Evolutionary conservation across 306 rosid species (phyloP), one percentile per base, ranked within the genome.

Genomic region (Alnus rubra): DNA sequence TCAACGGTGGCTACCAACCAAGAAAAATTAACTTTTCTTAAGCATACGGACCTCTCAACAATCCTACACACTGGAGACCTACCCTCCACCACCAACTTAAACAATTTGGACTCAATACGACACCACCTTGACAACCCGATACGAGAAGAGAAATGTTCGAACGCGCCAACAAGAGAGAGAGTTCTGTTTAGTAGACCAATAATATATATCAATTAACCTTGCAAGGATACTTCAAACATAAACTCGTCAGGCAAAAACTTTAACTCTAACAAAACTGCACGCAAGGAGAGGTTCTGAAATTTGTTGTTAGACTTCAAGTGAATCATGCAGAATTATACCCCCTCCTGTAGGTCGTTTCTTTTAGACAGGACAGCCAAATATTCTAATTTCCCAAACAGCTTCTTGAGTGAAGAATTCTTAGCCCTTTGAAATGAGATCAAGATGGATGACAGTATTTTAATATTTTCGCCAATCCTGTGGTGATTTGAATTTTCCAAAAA

Each of bases 381-480:
- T 59, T 59, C 65, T 8, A 59, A 59, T 23, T 23, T 23, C 37
- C 31, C 11, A 10, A 42, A 59, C 37, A 28, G 31, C 65, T 31
- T 12, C 33, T 58, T 58, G 35, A 28, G 31, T 19, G 65, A 23
- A 0, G 7, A 59, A 19, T 59, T 28, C 5, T 59, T 59, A 28
- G 35, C 60, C 28, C 60, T 55, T n/a, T 16, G 60, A 55, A 55
- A 55, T 48, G 68, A 33, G 15, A 67, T 67, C 62, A 53, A 6
- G 54, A 37, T 19, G 9, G 58, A 58, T 64, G 45, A 3, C 14
- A 54, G 55, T 58, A 77, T 60, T 37, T 47, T 49, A 10, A 72
- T 19, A 31, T 62, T 74, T 33, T 15, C 19, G 9, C 63, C 65
- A 79, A 79, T 53, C 62, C 4, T 48, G 60, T 62, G 75, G 74